Evolutionary conservation across 1,284 basidiomycete genomes (phyloP).

Genomic region (Cutaneotrichosporon sp.): DNA sequence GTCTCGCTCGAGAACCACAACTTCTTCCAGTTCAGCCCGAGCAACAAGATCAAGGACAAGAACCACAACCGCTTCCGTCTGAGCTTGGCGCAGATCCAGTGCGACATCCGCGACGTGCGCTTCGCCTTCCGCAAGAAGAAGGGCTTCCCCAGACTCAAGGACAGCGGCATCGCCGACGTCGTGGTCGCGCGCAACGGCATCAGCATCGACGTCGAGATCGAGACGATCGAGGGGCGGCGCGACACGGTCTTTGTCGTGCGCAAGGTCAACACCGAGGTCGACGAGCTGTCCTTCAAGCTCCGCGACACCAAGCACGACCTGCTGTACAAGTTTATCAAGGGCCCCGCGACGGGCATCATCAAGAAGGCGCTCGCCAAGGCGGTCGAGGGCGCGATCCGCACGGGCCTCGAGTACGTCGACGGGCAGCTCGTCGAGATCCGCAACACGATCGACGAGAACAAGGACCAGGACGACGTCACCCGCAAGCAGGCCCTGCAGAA

Average conservation of each 20-base stretch:
- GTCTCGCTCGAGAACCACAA: conserved; percentile 80
- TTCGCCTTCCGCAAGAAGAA: conserved; percentile 67
- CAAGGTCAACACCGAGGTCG: conserved; percentile 58
- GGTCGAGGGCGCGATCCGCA: conserved; percentile 71
- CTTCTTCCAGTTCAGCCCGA: conserved; percentile 78
- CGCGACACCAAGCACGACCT: conserved; percentile 88
- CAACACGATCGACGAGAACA: conserved; percentile 66
- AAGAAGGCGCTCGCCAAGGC: conserved; percentile 90
- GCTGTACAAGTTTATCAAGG: conserved; percentile 67
- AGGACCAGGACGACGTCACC: conserved; percentile 59
- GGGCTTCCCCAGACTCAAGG: conserved; percentile 64
- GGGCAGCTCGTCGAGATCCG: conserved; percentile 69
- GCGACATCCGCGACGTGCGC: conserved; percentile 88
- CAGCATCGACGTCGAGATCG: conserved; percentile 54
- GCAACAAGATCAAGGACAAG: conserved; percentile 60
- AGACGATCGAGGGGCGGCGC: conserved; percentile 48
- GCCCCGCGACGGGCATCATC: conserved; percentile 62
- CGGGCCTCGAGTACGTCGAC: conserved; percentile 71
- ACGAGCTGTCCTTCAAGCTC: conserved; percentile 86
- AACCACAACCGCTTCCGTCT: conserved; percentile 70
- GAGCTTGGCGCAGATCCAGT: conserved; percentile 81
- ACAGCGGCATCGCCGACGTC: conserved; percentile 91
- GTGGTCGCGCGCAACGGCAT: conserved; percentile 71
- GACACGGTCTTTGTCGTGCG: conserved; percentile 45
- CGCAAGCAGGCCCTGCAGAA: conserved; percentile 68